Base-by-base conservation (phyloP, 345 rosid genomes). In the Rhodomyrtus tomentosa region DNA sequence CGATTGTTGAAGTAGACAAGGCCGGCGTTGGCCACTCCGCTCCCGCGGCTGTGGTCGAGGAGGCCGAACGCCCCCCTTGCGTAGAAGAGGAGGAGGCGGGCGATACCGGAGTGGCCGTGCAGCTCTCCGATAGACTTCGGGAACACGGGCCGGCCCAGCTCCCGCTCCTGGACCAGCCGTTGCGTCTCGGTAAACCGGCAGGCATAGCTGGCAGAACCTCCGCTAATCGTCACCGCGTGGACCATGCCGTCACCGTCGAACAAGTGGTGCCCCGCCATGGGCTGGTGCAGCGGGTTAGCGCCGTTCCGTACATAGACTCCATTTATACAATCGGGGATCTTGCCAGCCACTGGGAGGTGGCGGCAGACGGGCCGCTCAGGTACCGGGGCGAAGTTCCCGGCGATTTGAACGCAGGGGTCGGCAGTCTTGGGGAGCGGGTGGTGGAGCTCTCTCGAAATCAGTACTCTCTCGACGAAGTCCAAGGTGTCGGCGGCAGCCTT, bases 241-340 rank as follows among this genome's bases (percentile, higher is more conserved):
- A 96, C 92, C 99, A 96, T 96, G 27, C 99, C 99, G 83, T 96
- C 99, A 3, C 99, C 98, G 88, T 96, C 99, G 48, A 96, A 96
- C 4, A 96, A 87, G 85, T 96, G 99, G 88, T 96, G 99, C 1
- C 99, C 99, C 25, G 98, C 92, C 53, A 92, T 88, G 0, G 99
- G 99, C 81, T 95, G 92, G 85, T 92, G 92, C n/a, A 92, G 89
- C 15, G 99, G 99, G 88, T 96, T 95, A 16, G 98, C 99, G 0
- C 99, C 99, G 93, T 96, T 96, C 40, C 99, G 93, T 76, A 92
- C 84, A 55, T 96, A 96, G 58, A 95, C 95, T 20, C 99, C 99
- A 86, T 92, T 85, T 52, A 96, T 94, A 87, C 95, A 91, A 40
- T 90, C 91, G 11, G 98, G 98, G 86, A 96, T 95, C 32, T 89